Evolutionary conservation across 768 basidiomycete genomes (phyloP).

Genomic region (Trametes maxima): DNA sequence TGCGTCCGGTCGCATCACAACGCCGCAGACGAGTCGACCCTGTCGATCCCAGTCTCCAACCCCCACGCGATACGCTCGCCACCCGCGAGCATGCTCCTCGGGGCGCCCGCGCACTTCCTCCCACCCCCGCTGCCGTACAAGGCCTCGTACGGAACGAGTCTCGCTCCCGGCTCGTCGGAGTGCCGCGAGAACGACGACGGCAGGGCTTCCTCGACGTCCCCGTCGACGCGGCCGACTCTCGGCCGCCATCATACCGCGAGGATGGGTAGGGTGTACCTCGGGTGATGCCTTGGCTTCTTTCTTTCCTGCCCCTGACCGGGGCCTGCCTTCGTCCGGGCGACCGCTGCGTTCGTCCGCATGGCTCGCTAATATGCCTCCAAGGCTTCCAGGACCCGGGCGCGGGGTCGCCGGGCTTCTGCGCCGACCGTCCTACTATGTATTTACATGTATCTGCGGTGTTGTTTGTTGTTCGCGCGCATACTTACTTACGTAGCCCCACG

Average conservation of each 20-base stretch:
- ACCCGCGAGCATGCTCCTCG: not conserved
- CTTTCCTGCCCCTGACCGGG: not conserved
- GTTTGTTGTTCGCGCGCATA: not conserved
- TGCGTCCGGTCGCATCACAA: not conserved
- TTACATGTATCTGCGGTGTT: not conserved
- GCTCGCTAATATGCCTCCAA: not conserved
- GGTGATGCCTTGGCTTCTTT: not conserved
- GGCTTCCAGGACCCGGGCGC: not conserved
- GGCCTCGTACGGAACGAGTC: not conserved
- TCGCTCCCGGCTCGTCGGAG: not conserved
- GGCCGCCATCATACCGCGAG: constrained; percentile 14
- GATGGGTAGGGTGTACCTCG: not conserved
- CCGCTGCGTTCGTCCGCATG: not conserved
- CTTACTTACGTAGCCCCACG: not conserved
- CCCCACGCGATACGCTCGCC: constrained; percentile 1
- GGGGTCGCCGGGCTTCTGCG: not conserved
- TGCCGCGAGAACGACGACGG: not conserved
- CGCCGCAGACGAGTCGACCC: constrained; percentile 17
- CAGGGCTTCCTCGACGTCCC: constrained; percentile 19
- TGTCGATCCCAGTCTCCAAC: constrained; percentile 14
- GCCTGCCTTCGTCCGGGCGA: not conserved
- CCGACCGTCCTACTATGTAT: not conserved
- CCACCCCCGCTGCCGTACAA: not conserved
- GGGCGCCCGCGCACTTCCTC: not conserved
- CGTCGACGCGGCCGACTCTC: constrained; percentile 10